Base-by-base conservation (phyloP, 2,329 filamentous ascomycete species). In the Claviceps arundinis region DNA sequence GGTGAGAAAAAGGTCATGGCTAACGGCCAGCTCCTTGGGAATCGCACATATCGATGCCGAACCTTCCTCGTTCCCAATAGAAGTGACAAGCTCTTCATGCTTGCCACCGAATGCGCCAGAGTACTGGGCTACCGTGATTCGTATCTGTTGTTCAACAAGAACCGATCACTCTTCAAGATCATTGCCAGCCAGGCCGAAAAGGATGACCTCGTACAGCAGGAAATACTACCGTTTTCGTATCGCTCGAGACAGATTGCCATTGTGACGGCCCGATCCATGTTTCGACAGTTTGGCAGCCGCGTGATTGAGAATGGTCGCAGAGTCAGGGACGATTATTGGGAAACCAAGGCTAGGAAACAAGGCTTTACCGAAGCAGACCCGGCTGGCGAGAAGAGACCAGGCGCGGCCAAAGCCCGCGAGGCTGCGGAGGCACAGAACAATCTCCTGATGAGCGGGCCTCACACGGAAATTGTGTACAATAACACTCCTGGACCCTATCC, bases 121-220 rank as follows among this genome's bases (percentile, higher is more conserved):
- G 89, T 96, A 4, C 75, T 97, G 22, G 87, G 89, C 47, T 98
- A 98, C 66, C 81, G 93, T 55, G 93, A 98, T 68, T 96, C 90
- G n/a, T 98, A 98, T 66, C 76, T 98, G 38, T 74, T 98, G 16
- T 98, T 98, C 74, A 97, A 97, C 77, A 96, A 97, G 73, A 97
- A 98, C 68, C 79, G 91, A 58, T 97, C 93, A 2, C 74, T 98
- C 8, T 95, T 81, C 76, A 98, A 98, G 71, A 98, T 98, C 64
- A 98, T 98, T 61, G 91, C 91, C 53, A 94, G 86, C 56, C 91
- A 97, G 66, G 75, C 85, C 30, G 93, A 98, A 66, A 98, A 98
- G 74, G 93, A 98, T 66, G 89, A 97, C 62, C 75, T 98, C 16
- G 95, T 98, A 48, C 77, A 84, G 57, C 90, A 97, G 71, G 93